These are phyloP conservation scores for Lentinula raphanica DNA, from an alignment of 768 basidiomycete genomes.

Conservation along the genomic window DNA sequence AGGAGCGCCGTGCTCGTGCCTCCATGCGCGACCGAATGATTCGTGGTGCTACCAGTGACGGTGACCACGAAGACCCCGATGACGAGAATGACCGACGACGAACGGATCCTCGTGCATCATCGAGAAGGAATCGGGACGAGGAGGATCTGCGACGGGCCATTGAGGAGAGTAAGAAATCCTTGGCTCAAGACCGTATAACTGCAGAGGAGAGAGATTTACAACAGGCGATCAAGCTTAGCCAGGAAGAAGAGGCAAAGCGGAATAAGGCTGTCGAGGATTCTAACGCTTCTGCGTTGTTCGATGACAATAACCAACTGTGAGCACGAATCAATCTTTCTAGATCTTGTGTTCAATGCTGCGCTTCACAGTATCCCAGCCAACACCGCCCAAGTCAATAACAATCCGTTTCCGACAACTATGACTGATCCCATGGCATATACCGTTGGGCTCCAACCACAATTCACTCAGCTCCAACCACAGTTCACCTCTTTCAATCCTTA, in stretches of 20 bases:
- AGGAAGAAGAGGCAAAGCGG: conserved; percentile 84
- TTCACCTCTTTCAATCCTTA: conserved; percentile 90
- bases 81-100: conserved; percentile 39
- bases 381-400: conserved; percentile 29
- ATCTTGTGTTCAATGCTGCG: background rate
- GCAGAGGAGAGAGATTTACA: conserved; percentile 82
- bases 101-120: conserved; percentile 6
- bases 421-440: conserved; percentile 57
- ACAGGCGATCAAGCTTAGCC: conserved; percentile 77
- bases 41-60: conserved; percentile 42
- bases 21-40: conserved; percentile 95
- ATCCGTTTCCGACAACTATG: conserved; percentile 53
- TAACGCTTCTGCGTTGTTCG: conserved; percentile 74
- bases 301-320: conserved; percentile 78
- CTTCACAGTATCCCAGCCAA: conserved; percentile 25
- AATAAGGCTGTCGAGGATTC: conserved; percentile 66
- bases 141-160: conserved; percentile 84
- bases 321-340: conserved; percentile 20
- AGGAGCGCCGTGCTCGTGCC: conserved; percentile 79
- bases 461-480: conserved; percentile 46
- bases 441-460: conserved; percentile 51
- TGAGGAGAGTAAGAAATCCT: conserved; percentile 77
- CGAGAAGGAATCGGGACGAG: conserved; percentile 48
- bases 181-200: conserved; percentile 65
- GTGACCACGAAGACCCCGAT: conserved; percentile 35